Conservation (phyloP, 345 rosid genomes). For the Eucalyptus globulus region DNA sequence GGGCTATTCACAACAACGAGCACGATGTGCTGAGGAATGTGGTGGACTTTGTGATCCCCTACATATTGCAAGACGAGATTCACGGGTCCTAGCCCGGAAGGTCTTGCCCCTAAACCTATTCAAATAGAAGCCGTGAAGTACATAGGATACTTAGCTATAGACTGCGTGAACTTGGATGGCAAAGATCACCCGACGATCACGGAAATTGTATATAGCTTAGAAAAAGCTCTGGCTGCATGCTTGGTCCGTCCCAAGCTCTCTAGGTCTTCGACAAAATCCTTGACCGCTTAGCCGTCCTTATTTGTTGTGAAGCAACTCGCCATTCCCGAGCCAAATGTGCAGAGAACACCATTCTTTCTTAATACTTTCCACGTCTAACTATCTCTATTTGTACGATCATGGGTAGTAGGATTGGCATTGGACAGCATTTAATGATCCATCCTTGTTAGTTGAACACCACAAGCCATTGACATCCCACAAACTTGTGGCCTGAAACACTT, state of each 20-base stretch:
- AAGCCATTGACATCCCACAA: constrained; percentile 83
- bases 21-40: constrained; percentile 39
- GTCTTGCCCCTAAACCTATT: too few relatives aligned
- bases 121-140: too few relatives aligned
- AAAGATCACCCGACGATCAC: too few relatives aligned
- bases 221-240: too few relatives aligned
- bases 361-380: neutral
- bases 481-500: constrained; percentile 91
- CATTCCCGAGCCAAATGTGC: neutral
- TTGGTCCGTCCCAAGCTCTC: too few relatives aligned
- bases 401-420: constrained; percentile 94
- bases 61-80: constrained; percentile 26
- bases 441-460: constrained; percentile 9
- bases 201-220: too few relatives aligned
- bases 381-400: constrained; percentile 36
- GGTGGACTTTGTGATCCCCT: constrained; percentile 54
- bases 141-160: too few relatives aligned
- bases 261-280: too few relatives aligned
- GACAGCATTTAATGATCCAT: constrained; percentile 69
- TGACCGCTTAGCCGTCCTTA: too few relatives aligned
- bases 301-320: too few relatives aligned
- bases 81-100: too few relatives aligned
- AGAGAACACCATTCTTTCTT: neutral
- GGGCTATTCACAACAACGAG: constrained; percentile 46
- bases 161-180: too few relatives aligned